Evolutionary conservation across 2,329 filamentous ascomycete genomes (phyloP).

Genomic region (Calonectria hongkongensis): DNA sequence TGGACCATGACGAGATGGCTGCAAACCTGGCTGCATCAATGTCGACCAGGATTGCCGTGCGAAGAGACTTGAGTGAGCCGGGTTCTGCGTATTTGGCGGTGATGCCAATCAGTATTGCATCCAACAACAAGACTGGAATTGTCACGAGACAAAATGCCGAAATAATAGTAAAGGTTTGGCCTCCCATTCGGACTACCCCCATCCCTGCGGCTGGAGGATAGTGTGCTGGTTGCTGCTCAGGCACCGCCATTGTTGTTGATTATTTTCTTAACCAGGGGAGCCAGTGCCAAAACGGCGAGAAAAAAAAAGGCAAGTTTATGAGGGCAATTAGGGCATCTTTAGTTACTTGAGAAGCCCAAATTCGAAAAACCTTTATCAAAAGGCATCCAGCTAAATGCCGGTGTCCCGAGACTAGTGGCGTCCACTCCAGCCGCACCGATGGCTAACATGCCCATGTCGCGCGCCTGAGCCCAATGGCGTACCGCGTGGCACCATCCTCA

Average conservation of each 20-base stretch:
- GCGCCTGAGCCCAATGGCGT: background rate
- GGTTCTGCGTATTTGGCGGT: slow-evolving; percentile 9
- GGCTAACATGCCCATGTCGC: background rate
- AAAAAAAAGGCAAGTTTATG: background rate
- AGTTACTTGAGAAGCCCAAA: background rate
- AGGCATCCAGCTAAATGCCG: background rate
- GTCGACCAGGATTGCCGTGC: slow-evolving; percentile 7
- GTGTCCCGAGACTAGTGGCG: background rate
- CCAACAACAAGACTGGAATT: background rate
- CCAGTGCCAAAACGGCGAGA: background rate
- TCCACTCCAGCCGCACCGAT: background rate
- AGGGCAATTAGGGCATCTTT: background rate
- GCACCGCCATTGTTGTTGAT: background rate
- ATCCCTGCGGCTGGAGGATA: background rate
- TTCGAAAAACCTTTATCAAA: background rate
- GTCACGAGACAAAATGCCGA: slow-evolving; percentile 9
- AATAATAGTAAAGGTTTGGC: background rate
- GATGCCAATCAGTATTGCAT: background rate
- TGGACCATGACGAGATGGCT: slow-evolving; percentile 13
- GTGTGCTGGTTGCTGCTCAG: background rate
- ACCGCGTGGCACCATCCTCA: background rate
- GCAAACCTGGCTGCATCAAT: slow-evolving; percentile 10
- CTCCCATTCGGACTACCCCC: background rate
- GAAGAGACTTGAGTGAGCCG: background rate
- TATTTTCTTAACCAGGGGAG: background rate